Base-by-base conservation (phyloP, 2,329 filamentous ascomycete genomes). In the Cladophialophora carrionii region DNA sequence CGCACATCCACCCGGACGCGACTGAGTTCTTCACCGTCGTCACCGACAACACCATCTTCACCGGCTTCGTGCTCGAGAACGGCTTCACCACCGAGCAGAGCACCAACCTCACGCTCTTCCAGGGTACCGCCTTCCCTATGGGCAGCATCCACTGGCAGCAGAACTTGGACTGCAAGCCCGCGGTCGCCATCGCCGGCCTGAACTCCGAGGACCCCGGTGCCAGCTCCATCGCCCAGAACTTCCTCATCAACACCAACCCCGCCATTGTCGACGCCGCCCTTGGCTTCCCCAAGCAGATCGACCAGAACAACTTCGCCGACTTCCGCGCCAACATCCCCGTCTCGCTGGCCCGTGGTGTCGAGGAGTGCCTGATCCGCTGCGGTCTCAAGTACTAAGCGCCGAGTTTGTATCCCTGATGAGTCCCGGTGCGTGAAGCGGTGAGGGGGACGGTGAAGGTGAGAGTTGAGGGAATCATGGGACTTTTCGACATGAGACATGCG, bases 81-180 rank as follows among this genome's bases (percentile, higher is more conserved):
- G 76, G 74, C 1, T 74, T 82, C 41, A 71, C 72, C 14, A 74
- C 75, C 17, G 79, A 81, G 65, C 74, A 81, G 65, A 74, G 75
- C 26, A 76, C 78, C 8, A 72, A 71, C 3, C 73, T 82, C 24
- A 71, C 72, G 52, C 74, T 77, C 48, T 79, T 78, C 71, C 76
- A 81, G 59, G 80, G 78, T 61, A 80, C 80, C n/a, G 78, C 81
- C 10, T 81, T 82, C 71, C 80, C 80, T 14, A 73, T 76, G 63
- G 81, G 81, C 20, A 73, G 68, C 62, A 81, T 83, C 65, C 81
- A 83, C 70, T 82, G 77, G 73, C 79, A 83, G 70, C 78, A 82
- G 75, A 83, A 83, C 74, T 73, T 77, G 37, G 75, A 75, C 57
- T 83, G 81, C 72, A 70, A 77, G n/a, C 71, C 73, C 1, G 79